phyloP scores from a whole-genome alignment of 73 alveolate genomes.

The Blepharisma japonicum region DNA sequence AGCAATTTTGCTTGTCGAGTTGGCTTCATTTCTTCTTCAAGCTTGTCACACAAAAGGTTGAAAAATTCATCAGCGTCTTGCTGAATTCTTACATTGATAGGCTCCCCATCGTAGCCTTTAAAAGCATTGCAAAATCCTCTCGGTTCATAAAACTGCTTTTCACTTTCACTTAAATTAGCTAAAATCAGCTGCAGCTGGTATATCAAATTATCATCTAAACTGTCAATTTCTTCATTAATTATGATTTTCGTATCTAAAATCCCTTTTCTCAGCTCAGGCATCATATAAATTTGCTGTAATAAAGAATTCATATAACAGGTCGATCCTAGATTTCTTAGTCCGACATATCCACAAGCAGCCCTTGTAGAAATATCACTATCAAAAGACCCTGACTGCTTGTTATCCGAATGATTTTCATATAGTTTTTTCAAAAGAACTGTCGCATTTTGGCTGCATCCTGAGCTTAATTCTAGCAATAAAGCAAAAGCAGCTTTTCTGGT shows the following conservation, averaged over 20 bases:
- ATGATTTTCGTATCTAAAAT: conserved; percentile 49
- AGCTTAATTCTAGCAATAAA: conserved; percentile 45
- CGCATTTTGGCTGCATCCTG: conserved; percentile 36
- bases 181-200: conserved; percentile 83
- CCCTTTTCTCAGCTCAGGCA: conserved; percentile 76
- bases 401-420: conserved; percentile 30
- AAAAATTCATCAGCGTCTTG: conserved; percentile 95
- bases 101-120: conserved; percentile 70
- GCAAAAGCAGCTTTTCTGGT: conserved; percentile 72
- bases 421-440: conserved; percentile 37
- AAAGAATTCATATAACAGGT: conserved; percentile 95
- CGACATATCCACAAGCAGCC: conserved; percentile 79
- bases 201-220: conserved; percentile 58
- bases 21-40: conserved; percentile 71
- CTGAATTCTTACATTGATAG: conserved; percentile 74
- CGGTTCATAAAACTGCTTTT: conserved; percentile 88
- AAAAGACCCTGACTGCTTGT: conserved; percentile 57
- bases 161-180: conserved; percentile 84
- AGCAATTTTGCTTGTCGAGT: conserved; percentile 64
- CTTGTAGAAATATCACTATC: conserved; percentile 63
- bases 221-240: conserved; percentile 36
- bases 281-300: conserved; percentile 89
- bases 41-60: conserved; percentile 81
- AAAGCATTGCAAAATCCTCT: conserved; percentile 75
- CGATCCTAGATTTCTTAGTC: conserved; percentile 88